Evolutionary conservation across 1,284 basidiomycete genomes (phyloP).

Genomic region (Melampsora occidentalis): DNA sequence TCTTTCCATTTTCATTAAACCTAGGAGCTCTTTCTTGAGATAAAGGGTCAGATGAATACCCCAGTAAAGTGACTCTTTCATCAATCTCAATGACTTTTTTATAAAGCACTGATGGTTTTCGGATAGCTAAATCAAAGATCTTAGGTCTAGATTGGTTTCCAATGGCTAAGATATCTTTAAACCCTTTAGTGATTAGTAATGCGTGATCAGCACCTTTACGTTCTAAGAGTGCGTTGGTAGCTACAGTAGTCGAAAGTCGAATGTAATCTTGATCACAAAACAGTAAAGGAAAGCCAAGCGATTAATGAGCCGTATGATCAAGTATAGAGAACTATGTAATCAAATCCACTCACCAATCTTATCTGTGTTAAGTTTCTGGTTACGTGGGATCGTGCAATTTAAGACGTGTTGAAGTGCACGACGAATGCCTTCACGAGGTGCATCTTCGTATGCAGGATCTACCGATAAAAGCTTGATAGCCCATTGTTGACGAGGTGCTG

Average conservation of each 20-base stretch:
- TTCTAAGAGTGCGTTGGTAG: conserved; percentile 92
- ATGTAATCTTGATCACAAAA: conserved; percentile 70
- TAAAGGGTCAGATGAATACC: conserved; percentile 83
- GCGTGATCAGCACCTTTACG: conserved; percentile 89
- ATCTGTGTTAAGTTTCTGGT: conserved; percentile 67
- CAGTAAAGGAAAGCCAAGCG: conserved; percentile 47
- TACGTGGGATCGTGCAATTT: conserved; percentile 66
- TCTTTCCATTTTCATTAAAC: conserved; percentile 68
- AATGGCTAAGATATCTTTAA: conserved; percentile 79
- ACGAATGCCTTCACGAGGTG: conserved; percentile 89
- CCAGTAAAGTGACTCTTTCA: conserved; percentile 89
- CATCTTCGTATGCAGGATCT: conserved; percentile 72
- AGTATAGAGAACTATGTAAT: conserved; percentile 45
- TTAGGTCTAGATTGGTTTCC: conserved; percentile 84
- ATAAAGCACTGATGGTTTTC: conserved; percentile 73
- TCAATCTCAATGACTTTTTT: conserved; percentile 80
- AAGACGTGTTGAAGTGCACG: conserved; percentile 79
- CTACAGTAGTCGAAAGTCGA: conserved; percentile 88
- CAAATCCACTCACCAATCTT: conserved; percentile 67
- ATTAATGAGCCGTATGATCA: conserved; percentile 14
- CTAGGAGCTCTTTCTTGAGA: conserved; percentile 70
- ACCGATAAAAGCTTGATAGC: conserved; percentile 56
- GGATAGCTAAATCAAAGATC: conserved; percentile 58
- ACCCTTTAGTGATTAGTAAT: conserved; percentile 84
- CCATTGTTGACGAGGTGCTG: conserved; percentile 47